Conservation (phyloP, 495 filamentous ascomycete genomes). For the Neurospora sp. region DNA sequence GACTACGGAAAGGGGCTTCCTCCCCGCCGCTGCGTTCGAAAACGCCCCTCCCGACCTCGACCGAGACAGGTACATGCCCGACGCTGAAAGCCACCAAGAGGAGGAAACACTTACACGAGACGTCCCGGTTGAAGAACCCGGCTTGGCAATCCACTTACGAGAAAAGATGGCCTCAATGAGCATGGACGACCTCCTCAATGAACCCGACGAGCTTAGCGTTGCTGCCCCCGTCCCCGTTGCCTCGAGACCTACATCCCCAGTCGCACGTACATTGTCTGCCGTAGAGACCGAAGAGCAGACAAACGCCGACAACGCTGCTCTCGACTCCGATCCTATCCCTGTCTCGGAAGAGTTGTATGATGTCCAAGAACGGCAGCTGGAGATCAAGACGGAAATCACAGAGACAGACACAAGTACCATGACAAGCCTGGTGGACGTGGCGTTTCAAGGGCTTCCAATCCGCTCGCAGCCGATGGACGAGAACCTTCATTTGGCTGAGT, state of each 20-base stretch:
- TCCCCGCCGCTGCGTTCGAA: background rate
- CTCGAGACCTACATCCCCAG: background rate
- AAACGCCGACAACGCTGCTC: no score
- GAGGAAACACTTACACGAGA: background rate
- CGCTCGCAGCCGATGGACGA: background rate
- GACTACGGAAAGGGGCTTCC: background rate
- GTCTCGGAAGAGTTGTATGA: background rate
- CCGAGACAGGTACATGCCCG: background rate
- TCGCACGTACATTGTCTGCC: background rate
- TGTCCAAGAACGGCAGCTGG: background rate
- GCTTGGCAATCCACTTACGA: background rate
- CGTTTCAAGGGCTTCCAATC: background rate
- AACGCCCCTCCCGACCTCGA: background rate
- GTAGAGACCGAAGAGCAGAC: background rate
- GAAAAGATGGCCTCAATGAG: background rate
- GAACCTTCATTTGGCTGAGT: background rate
- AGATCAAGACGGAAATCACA: background rate
- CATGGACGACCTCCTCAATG: background rate
- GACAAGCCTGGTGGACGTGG: background rate
- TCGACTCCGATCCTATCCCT: no score
- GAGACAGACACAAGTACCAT: background rate
- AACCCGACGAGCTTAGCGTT: background rate
- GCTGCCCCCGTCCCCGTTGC: background rate
- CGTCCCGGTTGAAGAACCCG: background rate
- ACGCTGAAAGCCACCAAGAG: background rate